Evolutionary conservation across 441 rosid genomes (phyloP).

Genomic region (Erodium moschatum): DNA sequence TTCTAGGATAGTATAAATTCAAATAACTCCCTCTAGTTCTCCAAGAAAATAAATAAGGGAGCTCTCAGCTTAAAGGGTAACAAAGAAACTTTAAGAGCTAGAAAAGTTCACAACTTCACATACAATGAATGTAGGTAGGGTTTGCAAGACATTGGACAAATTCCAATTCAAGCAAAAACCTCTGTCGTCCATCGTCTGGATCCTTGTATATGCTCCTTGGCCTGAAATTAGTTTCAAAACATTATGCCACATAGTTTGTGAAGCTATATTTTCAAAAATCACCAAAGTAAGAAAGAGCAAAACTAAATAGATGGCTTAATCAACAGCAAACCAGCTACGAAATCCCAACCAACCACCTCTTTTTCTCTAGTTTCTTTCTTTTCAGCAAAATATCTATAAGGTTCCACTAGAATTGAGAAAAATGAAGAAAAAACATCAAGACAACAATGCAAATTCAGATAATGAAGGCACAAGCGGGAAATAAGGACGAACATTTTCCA

Average conservation of each 20-base stretch:
- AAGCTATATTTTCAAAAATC: neutral
- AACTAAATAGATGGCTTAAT: neutral
- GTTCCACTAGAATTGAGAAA: no score
- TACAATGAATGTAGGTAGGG: conserved; percentile 94
- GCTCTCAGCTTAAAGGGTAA: neutral
- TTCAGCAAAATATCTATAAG: no score
- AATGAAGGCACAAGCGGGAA: no score
- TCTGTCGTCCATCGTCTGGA: conserved; percentile 81
- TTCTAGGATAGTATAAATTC: neutral
- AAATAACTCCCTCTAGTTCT: neutral
- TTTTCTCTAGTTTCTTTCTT: neutral
- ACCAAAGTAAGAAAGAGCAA: neutral
- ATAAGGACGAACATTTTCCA: no score
- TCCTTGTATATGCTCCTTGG: conserved; percentile 65
- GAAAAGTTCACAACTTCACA: conserved; percentile 14
- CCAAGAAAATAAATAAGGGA: neutral
- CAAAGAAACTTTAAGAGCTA: no score
- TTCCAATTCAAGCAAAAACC: conserved; percentile 83
- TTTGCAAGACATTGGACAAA: conserved; percentile 92
- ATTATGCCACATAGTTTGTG: no score
- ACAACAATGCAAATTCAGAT: no score
- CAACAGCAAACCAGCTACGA: neutral
- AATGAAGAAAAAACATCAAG: no score
- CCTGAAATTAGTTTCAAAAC: conserved; percentile 27
- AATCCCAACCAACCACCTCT: neutral